phyloP scores from a whole-genome alignment of 164 flowering plant genomes.

The Piper betle region DNA sequence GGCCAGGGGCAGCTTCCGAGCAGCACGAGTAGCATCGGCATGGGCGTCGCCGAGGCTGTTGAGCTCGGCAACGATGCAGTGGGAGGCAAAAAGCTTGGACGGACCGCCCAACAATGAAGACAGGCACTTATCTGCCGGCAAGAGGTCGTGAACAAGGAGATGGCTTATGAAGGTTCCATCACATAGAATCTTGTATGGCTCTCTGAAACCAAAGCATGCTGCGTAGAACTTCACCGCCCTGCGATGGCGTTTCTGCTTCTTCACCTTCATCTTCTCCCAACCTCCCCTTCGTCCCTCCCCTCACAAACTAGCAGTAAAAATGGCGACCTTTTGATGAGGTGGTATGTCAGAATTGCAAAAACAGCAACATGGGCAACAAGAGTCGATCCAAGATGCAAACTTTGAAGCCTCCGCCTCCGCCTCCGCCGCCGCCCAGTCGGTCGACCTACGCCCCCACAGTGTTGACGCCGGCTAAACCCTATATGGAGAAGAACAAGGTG shows the following conservation, averaged over 20 bases:
- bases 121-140: constrained; percentile 16
- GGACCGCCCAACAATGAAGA: constrained; percentile 36
- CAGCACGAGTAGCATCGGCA: constrained; percentile 36
- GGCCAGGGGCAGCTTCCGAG: constrained; percentile 36
- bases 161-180: constrained; percentile 84
- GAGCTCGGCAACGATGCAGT: constrained; percentile 66
- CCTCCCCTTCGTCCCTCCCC: neutral
- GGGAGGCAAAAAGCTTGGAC: constrained; percentile 64
- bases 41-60: constrained; percentile 41
- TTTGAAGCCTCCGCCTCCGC: no score
- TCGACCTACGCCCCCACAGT: no score
- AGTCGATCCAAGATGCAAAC: no score
- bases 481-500: no score
- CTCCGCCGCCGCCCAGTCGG: no score
- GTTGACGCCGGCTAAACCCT: no score
- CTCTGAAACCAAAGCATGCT: constrained; percentile 63
- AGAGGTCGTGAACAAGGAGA: constrained; percentile 21
- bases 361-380: no score
- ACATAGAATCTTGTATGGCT: constrained; percentile 68
- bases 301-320: no score
- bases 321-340: no score
- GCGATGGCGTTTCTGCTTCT: constrained; percentile 61
- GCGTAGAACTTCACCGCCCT: constrained; percentile 51
- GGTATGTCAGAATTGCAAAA: no score
- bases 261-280: constrained; percentile 42